Conservation (phyloP, 1,284 basidiomycete genomes). For the Pyrrhoderma lamaoense region DNA sequence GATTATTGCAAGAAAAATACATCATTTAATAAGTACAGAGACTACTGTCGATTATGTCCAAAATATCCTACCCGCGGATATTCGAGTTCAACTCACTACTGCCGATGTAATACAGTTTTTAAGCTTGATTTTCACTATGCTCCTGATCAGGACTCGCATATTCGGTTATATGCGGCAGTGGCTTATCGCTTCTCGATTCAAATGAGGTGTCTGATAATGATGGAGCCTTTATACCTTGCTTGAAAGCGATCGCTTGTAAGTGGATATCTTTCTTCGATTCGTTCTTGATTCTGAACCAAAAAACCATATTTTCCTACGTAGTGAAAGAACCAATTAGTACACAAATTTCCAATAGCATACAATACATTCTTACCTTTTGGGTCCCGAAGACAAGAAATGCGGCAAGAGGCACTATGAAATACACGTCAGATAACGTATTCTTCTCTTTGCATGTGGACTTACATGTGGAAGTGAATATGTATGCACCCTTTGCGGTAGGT, state of each 20-base stretch:
- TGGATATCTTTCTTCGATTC: not conserved
- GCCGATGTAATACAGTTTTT: no score
- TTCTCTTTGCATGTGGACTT: not conserved
- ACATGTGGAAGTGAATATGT: conserved; percentile 14
- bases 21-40: not conserved
- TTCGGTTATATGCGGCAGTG: not conserved
- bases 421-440: not conserved
- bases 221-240: not conserved
- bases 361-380: conserved; percentile 11
- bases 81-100: no score
- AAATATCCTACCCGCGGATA: no score
- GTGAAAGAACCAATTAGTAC: not conserved
- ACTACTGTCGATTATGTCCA: no score
- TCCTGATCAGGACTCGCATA: not conserved
- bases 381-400: conserved; percentile 15
- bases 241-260: conserved; percentile 8
- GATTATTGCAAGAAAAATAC: not conserved
- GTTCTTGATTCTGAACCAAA: conserved; percentile 7
- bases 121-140: not conserved
- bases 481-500: conserved; percentile 8
- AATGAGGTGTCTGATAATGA: not conserved
- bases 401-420: conserved; percentile 14
- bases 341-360: not conserved
- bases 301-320: conserved; percentile 12
- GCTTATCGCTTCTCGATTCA: not conserved